These are phyloP conservation scores for Botrytis fragariae DNA, from an alignment of 2,329 filamentous ascomycete genomes.

Conservation along the genomic window DNA sequence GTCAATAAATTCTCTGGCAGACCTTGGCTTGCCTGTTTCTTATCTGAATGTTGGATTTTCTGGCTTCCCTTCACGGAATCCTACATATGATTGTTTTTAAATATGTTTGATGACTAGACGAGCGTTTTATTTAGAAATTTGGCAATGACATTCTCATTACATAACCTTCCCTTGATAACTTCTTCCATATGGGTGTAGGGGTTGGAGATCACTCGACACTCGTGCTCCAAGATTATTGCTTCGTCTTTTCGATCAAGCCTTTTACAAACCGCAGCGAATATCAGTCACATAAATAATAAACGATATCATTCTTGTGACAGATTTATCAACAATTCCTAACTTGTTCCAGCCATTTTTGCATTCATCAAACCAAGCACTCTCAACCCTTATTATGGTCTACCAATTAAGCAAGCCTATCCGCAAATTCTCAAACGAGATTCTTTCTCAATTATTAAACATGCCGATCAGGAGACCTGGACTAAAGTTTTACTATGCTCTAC, in stretches of 20 bases:
- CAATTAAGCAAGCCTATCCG: not conserved
- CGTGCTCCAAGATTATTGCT: not conserved
- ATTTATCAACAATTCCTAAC: not conserved
- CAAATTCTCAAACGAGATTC: not conserved
- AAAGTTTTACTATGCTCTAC: not conserved
- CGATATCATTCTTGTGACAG: not conserved
- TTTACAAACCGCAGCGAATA: too few species aligned
- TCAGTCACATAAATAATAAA: not conserved
- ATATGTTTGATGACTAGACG: not conserved
- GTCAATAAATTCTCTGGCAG: not conserved
- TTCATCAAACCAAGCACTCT: not conserved
- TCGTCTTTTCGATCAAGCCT: too few species aligned
- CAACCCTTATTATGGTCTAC: not conserved
- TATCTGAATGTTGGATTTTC: not conserved
- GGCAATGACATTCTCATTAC: not conserved
- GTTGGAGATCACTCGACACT: not conserved
- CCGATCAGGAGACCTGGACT: too few species aligned
- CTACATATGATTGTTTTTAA: not conserved
- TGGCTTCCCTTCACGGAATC: not conserved
- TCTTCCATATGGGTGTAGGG: not conserved
- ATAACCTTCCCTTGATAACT: not conserved
- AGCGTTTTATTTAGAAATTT: not conserved
- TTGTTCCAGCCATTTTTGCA: not conserved
- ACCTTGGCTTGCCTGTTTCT: not conserved
- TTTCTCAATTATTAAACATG: not conserved